phyloP scores from a whole-genome alignment of 75 land plant genomes.

The Isoetes taiwanensis region DNA sequence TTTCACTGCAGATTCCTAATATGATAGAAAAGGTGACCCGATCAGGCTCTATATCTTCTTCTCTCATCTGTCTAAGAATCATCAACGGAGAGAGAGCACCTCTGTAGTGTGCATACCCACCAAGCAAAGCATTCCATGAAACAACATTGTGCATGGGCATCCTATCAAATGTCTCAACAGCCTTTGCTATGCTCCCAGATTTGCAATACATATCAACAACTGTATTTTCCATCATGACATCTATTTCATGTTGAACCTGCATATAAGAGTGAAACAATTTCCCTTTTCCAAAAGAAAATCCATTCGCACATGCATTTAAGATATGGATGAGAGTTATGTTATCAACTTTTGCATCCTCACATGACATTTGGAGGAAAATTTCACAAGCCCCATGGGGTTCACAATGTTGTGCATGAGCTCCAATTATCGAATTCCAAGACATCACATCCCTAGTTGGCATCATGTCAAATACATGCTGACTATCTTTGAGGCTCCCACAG shows the following conservation, averaged over 20 bases:
- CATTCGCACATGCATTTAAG: constrained; percentile 7
- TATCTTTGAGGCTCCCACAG: constrained; percentile 17
- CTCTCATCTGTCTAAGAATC: constrained; percentile 2
- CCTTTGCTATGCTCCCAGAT: not conserved
- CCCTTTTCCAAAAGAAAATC: not conserved
- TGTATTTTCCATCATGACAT: too few relatives aligned
- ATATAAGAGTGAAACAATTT: too few relatives aligned
- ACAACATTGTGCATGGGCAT: not conserved
- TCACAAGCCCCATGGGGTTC: constrained; percentile 10
- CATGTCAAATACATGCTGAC: constrained; percentile 13
- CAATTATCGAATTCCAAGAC: constrained; percentile 25
- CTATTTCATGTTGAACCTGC: too few relatives aligned
- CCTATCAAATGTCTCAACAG: not conserved
- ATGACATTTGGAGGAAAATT: constrained; percentile 9
- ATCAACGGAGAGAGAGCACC: not conserved
- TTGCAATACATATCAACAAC: too few relatives aligned
- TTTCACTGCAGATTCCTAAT: not conserved
- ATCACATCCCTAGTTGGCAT: constrained; percentile 8
- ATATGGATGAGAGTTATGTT: constrained; percentile 12
- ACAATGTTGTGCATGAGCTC: constrained; percentile 18
- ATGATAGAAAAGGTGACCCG: not conserved
- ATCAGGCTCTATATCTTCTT: not conserved
- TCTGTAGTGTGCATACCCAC: constrained; percentile 5
- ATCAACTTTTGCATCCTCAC: constrained; percentile 10
- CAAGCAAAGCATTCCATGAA: constrained; percentile 6